These are phyloP conservation scores for Lepidium sativum DNA, from an alignment of 345 rosid genomes.

Conservation along the genomic window DNA sequence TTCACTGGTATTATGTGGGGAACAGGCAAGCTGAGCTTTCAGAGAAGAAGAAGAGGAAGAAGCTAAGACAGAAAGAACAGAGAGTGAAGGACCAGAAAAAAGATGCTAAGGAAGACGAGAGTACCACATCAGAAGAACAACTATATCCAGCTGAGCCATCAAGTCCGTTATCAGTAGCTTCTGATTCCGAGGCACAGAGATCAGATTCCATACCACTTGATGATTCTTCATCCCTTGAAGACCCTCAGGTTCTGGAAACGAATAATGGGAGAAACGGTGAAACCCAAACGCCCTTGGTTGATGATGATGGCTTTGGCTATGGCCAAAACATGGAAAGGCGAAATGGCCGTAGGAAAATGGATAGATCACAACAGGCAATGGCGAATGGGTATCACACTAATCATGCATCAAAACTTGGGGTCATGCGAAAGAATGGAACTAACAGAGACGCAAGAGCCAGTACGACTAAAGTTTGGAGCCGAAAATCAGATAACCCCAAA, in stretches of 20 bases:
- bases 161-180: conserved; percentile 27
- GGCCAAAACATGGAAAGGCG: conserved; percentile 32
- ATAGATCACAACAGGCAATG: conserved; percentile 38
- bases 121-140: conserved; percentile 37
- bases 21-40: conserved; percentile 66
- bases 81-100: conserved; percentile 64
- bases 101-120: conserved; percentile 32
- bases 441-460: conserved; percentile 37
- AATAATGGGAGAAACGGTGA: conserved; percentile 38
- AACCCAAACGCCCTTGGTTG: conserved; percentile 32
- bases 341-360: conserved; percentile 32
- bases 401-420: conserved; percentile 38
- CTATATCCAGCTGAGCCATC: conserved; percentile 37
- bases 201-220: conserved; percentile 29
- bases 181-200: conserved; percentile 39
- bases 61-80: conserved; percentile 77
- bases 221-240: conserved; percentile 31
- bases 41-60: conserved; percentile 79
- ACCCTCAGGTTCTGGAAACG: conserved; percentile 24
- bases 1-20: conserved; percentile 7
- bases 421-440: conserved; percentile 48
- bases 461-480: conserved; percentile 69
- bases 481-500: conserved; percentile 44
- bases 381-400: conserved; percentile 40
- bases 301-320: conserved; percentile 23